Evolutionary conservation across 257 asterid species (phyloP), one percentile per base, ranked within the genome.

Genomic region (Fraxinus excelsior): DNA sequence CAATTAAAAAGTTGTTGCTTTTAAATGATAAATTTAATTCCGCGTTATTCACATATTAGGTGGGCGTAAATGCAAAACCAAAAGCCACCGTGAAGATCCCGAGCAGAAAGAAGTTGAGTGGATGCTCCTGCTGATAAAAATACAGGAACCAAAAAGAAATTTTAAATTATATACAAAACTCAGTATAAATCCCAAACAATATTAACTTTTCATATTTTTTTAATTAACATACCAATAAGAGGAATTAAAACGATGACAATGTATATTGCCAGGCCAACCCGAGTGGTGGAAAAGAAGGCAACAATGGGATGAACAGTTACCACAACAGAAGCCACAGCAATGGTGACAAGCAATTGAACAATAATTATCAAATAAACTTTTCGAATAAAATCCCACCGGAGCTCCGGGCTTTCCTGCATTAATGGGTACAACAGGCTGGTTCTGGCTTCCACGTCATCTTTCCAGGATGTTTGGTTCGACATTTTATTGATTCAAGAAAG

Each of bases 311-410:
- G 89, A 79, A 74, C 72, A 19, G 80, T 4, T 8, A 82, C 87
- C 1, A 91, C 90, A 4, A 82, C 44, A 9, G 91, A 76, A 8
- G 86, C 95, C 2, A 84, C 82, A 76, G 77, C 92, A 73, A 90
- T 62, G 31, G 93, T 88, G 56, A 79, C 53, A 2, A 88, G 73
- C 76, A 90, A 79, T 74, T 91, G 95, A 3, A 85, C 0, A 5
- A 78, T 44, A 19, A 91, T 77, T 31, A 90, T 90, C 0, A 86
- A 72, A 60, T 91, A 91, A 1, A 89, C 85, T 81, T 91, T 91
- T 49, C 90, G 81, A 28, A 91, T 87, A 58, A 91, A 91, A 19
- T 76, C 77, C 93, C 97, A 90, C 56, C 89, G 85, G 79, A 91
- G 85, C 66, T 83, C 74, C 8, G 90, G 92, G 53, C 67, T 78